These are phyloP conservation scores for Elaeagnus macrophylla DNA, from an alignment of 306 rosid species.

Conservation along the genomic window DNA sequence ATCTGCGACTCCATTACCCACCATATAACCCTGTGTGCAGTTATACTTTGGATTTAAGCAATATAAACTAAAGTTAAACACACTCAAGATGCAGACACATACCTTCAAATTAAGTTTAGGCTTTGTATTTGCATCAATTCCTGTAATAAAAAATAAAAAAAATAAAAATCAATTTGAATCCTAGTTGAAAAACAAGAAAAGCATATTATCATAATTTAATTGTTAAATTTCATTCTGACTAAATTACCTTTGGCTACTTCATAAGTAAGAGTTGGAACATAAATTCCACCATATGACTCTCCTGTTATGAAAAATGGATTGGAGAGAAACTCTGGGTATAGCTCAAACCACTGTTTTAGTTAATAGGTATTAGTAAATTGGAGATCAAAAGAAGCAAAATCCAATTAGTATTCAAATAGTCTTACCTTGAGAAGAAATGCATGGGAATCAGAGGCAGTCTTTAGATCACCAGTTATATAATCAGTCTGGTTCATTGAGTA, in stretches of 20 bases:
- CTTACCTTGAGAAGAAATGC: slow-evolving; percentile 19
- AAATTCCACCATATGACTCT: slow-evolving; percentile 74
- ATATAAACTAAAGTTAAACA: neutral
- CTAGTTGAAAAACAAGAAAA: too few species aligned
- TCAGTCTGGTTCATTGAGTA: slow-evolving; percentile 20
- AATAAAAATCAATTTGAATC: too few species aligned
- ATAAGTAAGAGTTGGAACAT: slow-evolving; percentile 61
- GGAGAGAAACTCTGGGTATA: slow-evolving; percentile 46
- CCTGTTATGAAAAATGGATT: slow-evolving; percentile 63
- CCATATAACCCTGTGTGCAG: slow-evolving; percentile 49
- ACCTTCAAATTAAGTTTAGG: slow-evolving; percentile 64
- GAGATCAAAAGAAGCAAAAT: neutral
- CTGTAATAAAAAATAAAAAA: too few species aligned
- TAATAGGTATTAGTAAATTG: too few species aligned
- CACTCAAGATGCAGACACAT: neutral
- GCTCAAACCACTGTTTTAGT: slow-evolving; percentile 45
- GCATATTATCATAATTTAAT: neutral
- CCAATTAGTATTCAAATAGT: neutral
- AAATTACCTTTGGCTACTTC: slow-evolving; percentile 41
- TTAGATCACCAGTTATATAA: slow-evolving; percentile 33
- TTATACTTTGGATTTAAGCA: neutral
- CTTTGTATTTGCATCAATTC: slow-evolving; percentile 23
- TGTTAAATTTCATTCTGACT: neutral
- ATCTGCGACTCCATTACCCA: slow-evolving; percentile 72
- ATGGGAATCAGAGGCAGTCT: slow-evolving; percentile 42